Conservation (phyloP, 768 basidiomycete species). For the Boletellus emodensis region DNA sequence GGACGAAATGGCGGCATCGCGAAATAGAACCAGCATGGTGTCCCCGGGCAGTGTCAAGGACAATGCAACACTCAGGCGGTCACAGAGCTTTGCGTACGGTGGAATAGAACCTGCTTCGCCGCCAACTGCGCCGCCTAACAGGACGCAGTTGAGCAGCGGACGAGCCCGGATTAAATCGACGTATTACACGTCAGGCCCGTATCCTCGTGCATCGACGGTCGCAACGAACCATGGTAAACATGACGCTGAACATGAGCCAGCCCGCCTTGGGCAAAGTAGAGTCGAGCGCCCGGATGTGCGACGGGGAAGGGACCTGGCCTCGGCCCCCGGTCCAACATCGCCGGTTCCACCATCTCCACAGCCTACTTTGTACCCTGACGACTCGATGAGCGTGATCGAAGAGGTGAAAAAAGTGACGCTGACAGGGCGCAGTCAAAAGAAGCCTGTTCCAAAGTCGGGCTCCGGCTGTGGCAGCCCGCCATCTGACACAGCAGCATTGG, state of each 20-base stretch:
- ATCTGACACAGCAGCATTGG: constrained; percentile 46
- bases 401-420: constrained; percentile 28
- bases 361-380: constrained; percentile 66
- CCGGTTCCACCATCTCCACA: constrained; percentile 49
- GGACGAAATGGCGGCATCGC: constrained; percentile 25
- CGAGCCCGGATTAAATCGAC: constrained; percentile 67
- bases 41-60: constrained; percentile 20
- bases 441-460: constrained; percentile 27
- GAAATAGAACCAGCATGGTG: constrained; percentile 23
- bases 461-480: constrained; percentile 20
- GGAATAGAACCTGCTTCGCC: constrained; percentile 51
- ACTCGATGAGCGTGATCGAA: constrained; percentile 61
- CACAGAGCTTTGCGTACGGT: constrained; percentile 48
- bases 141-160: constrained; percentile 39
- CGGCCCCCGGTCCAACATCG: constrained; percentile 36
- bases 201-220: constrained; percentile 51
- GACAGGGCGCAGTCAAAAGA: constrained; percentile 31
- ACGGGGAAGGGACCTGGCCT: constrained; percentile 39
- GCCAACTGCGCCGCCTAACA: constrained; percentile 20
- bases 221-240: constrained; percentile 34
- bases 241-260: constrained; percentile 33
- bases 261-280: constrained; percentile 16
- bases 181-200: constrained; percentile 53
- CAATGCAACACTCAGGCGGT: constrained; percentile 21
- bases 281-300: constrained; percentile 42